Percentiles rank a stretch among this genome's conserved stretches.
Conservation (phyloP, 768 basidiomycete genomes). For the Rhodotorula taiwanensis region DNA sequence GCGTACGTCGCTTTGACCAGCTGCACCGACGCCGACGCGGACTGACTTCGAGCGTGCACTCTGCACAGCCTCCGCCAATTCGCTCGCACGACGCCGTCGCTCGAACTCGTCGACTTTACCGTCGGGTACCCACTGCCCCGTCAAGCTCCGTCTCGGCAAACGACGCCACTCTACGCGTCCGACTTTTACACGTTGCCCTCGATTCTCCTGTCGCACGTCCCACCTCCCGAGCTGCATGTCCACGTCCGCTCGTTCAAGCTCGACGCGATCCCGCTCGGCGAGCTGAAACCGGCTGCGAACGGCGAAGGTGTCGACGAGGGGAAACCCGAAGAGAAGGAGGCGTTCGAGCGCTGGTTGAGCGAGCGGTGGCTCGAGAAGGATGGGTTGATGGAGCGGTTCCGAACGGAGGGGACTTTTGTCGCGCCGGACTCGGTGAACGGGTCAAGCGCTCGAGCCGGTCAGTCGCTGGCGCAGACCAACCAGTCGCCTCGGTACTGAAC, state of each 20-base stretch:
- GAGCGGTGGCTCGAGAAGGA: conserved; percentile 80
- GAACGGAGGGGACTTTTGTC: conserved; percentile 54
- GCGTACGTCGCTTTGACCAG: conserved; percentile 43
- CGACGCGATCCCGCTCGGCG: conserved; percentile 43
- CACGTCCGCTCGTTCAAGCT: conserved; percentile 77
- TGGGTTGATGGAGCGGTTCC: conserved; percentile 58
- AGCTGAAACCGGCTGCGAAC: conserved; percentile 42
- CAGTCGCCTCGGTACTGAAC: too few species aligned
- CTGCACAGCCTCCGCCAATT: conserved; percentile 54
- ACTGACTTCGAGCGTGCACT: neutral
- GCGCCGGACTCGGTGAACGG: neutral
- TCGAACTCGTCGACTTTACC: conserved; percentile 79
- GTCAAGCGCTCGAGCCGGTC: too few species aligned
- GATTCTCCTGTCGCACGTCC: conserved; percentile 68
- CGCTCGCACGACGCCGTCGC: conserved; percentile 62
- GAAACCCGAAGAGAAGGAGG: conserved; percentile 55
- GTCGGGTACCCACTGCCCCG: conserved; percentile 59
- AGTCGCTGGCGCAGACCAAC: neutral
- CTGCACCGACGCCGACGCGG: too few species aligned
- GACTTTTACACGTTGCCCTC: conserved; percentile 70
- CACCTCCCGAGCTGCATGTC: conserved; percentile 78
- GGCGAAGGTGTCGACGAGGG: conserved; percentile 53
- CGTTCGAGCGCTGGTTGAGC: conserved; percentile 77
- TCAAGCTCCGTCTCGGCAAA: conserved; percentile 42
- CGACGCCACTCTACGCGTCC: neutral